Conservation (phyloP, 305 asterid genomes). For the Petunia hybrid region DNA sequence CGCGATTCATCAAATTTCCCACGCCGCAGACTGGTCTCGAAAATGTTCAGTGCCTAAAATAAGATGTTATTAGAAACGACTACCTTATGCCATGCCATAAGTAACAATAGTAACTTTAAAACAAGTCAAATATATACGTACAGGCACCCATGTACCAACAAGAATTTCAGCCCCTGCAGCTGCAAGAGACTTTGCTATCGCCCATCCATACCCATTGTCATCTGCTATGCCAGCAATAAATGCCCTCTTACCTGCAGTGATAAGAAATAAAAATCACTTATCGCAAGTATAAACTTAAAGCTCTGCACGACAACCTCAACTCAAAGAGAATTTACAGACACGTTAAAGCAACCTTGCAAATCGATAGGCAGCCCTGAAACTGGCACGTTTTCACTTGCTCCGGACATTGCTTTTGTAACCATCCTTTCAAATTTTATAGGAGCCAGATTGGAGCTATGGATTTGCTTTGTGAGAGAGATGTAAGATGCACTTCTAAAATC, state of each 20-base stretch:
- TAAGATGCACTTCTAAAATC: conserved; percentile 61
- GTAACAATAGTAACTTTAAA: neutral
- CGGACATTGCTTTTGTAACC: conserved; percentile 73
- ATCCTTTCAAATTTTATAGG: conserved; percentile 45
- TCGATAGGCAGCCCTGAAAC: conserved; percentile 87
- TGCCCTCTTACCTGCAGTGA: conserved; percentile 86
- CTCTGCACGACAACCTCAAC: neutral
- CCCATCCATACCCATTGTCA: conserved; percentile 99
- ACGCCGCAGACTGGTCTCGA: conserved; percentile 88
- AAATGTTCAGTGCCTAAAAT: conserved; percentile 88
- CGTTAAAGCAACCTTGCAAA: conserved; percentile 66
- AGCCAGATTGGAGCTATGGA: conserved; percentile 40
- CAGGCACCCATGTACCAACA: conserved; percentile 99
- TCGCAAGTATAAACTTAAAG: neutral
- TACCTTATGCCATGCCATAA: neutral
- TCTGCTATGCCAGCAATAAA: conserved; percentile 98
- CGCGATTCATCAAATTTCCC: conserved; percentile 98
- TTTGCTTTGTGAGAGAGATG: conserved; percentile 48
- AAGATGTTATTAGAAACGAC: conserved; percentile 16
- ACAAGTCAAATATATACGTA: conserved; percentile 50
- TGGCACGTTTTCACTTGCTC: conserved; percentile 58
- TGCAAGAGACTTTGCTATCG: conserved; percentile 96
- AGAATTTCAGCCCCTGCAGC: conserved; percentile 99
- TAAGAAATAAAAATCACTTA: conserved; percentile 18
- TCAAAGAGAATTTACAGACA: conserved; percentile 3